Evolutionary conservation across 257 asterid genomes (phyloP).

Genomic region (Cynanchum wilfordii): DNA sequence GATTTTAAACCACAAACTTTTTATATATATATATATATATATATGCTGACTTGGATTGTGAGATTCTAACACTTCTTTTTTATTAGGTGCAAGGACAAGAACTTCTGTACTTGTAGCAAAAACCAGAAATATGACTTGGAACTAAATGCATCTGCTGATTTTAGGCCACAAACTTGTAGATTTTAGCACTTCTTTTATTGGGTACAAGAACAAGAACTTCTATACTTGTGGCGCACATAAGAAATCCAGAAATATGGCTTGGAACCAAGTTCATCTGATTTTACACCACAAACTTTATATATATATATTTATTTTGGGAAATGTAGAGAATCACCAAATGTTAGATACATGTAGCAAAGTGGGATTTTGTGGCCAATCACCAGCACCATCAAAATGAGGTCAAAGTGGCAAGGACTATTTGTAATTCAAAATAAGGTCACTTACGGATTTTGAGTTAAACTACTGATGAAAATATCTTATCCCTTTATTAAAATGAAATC

Average conservation of each 20-base stretch:
- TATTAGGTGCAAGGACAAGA: not conserved
- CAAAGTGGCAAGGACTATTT: no score
- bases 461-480: no score
- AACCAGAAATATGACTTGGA: not conserved
- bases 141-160: not conserved
- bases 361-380: not conserved
- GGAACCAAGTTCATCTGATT: not conserved
- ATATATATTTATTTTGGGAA: not conserved
- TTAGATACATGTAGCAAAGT: conserved; percentile 2
- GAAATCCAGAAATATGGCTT: not conserved
- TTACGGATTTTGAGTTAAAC: no score
- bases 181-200: not conserved
- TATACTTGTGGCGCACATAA: conserved; percentile 5
- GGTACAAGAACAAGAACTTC: not conserved
- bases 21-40: no score
- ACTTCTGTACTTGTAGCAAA: not conserved
- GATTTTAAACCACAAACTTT: not conserved
- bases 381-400: no score
- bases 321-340: not conserved
- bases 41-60: no score
- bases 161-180: not conserved
- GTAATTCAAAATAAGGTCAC: no score
- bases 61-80: not conserved
- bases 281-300: not conserved
- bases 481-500: no score